Conservation (phyloP, 2,329 filamentous ascomycete genomes). For the Polytolypa hystricis region DNA sequence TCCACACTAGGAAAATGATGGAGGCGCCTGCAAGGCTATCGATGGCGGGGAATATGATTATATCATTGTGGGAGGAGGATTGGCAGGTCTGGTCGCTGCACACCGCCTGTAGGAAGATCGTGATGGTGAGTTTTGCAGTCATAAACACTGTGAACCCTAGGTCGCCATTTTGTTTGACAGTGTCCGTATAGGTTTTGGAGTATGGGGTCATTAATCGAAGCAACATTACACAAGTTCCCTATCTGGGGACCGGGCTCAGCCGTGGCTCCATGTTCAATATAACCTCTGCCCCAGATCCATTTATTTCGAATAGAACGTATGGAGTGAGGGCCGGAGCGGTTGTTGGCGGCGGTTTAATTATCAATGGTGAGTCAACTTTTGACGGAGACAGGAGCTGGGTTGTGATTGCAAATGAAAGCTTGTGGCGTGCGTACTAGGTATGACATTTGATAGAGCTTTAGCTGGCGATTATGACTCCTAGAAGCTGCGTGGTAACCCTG, state of each 20-base stretch:
- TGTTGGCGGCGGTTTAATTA: conserved; percentile 31
- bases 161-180: conserved; percentile 1
- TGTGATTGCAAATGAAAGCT: conserved; percentile 11
- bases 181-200: conserved; percentile 13
- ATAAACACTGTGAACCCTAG: background rate
- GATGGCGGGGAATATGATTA: no score
- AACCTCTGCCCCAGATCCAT: conserved; percentile 20
- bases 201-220: conserved; percentile 13
- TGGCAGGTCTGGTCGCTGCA: conserved; percentile 6
- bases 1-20: no score
- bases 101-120: conserved; percentile 6
- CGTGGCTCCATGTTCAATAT: conserved; percentile 20
- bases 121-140: background rate
- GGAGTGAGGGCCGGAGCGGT: conserved; percentile 22
- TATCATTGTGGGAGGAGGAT: conserved; percentile 8
- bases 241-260: conserved; percentile 10
- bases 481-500: conserved; percentile 31
- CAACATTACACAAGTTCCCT: conserved; percentile 10
- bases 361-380: conserved; percentile 25
- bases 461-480: conserved; percentile 31
- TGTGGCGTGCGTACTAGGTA: conserved; percentile 1
- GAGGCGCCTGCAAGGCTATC: no score
- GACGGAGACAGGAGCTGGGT: background rate
- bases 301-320: conserved; percentile 17
- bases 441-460: conserved; percentile 12